These are phyloP conservation scores for Crithidia acanthocephali DNA, from an alignment of 208 protist species.

Conservation along the genomic window DNA sequence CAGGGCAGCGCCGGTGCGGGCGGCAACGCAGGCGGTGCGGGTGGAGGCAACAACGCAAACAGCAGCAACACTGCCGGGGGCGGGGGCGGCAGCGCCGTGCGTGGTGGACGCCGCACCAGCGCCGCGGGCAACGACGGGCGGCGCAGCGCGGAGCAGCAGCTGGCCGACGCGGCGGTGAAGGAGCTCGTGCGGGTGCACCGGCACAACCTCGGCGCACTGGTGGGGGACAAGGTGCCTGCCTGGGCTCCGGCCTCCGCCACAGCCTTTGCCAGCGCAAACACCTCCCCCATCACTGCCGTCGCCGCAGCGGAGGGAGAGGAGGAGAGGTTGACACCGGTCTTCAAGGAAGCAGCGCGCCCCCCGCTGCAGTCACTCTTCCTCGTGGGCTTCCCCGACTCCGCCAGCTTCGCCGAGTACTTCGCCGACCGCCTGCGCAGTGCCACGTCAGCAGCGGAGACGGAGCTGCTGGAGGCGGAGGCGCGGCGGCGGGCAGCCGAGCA, in stretches of 20 bases:
- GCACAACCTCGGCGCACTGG: conserved; percentile 61
- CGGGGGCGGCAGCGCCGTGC: conserved; percentile 10
- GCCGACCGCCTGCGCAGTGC: conserved; percentile 44
- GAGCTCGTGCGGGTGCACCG: conserved; percentile 69
- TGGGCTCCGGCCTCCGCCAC: conserved; percentile 4
- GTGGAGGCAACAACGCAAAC: neutral
- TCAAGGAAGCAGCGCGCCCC: neutral
- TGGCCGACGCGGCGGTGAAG: conserved; percentile 51
- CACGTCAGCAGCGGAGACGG: conserved; percentile 51
- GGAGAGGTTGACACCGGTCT: neutral
- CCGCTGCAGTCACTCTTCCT: conserved; percentile 50
- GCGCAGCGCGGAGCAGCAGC: conserved; percentile 42
- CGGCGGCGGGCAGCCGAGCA: conserved; percentile 35
- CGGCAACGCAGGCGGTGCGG: conserved; percentile 8
- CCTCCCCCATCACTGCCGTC: too few species aligned
- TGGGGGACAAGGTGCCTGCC: conserved; percentile 29
- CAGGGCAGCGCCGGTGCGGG: neutral
- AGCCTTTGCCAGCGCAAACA: neutral
- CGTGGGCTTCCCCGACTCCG: conserved; percentile 72
- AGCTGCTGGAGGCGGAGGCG: conserved; percentile 42
- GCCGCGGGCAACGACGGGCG: conserved; percentile 34
- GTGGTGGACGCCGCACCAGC: conserved; percentile 4
- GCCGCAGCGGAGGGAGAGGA: neutral
- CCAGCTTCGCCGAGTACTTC: conserved; percentile 60
- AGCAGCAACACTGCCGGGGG: neutral